phyloP scores from a whole-genome alignment of 2,329 filamentous ascomycete genomes.

The Aspergillus amoenus region DNA sequence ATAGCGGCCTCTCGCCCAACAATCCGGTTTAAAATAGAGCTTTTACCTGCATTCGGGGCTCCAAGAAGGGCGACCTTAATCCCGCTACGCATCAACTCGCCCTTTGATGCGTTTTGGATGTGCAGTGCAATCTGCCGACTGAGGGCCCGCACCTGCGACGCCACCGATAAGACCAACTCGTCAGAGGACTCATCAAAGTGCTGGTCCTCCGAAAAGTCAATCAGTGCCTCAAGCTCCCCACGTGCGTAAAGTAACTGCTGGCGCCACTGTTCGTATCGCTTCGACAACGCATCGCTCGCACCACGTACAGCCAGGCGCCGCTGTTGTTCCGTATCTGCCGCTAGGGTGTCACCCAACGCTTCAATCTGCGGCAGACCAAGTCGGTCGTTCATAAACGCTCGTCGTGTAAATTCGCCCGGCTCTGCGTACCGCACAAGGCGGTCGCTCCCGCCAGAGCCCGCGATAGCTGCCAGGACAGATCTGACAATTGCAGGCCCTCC shows the following conservation, averaged over 20 bases:
- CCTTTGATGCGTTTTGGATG: conserved; percentile 73
- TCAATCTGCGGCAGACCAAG: conserved; percentile 83
- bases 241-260: conserved; percentile 73
- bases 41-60: conserved; percentile 92
- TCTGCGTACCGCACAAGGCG: conserved; percentile 76
- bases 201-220: conserved; percentile 96
- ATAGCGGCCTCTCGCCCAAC: conserved; percentile 94
- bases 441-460: conserved; percentile 35
- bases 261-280: conserved; percentile 81
- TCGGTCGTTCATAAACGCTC: conserved; percentile 83
- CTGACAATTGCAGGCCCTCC: conserved; percentile 86
- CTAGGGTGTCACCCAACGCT: conserved; percentile 60
- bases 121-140: conserved; percentile 65
- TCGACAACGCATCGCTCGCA: conserved; percentile 66
- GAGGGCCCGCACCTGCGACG: conserved; percentile 62
- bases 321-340: conserved; percentile 85
- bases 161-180: conserved; percentile 69
- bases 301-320: conserved; percentile 81
- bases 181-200: conserved; percentile 87
- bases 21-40: conserved; percentile 84
- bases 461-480: conserved; percentile 77
- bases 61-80: conserved; percentile 85
- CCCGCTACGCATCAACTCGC: conserved; percentile 79
- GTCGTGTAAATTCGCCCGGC: conserved; percentile 89
- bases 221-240: conserved; percentile 89